A percentile compares a stretch with the other conserved stretches of the same genome.
phyloP scores from a whole-genome alignment of 306 rosid species.

The Pueraria montana region DNA sequence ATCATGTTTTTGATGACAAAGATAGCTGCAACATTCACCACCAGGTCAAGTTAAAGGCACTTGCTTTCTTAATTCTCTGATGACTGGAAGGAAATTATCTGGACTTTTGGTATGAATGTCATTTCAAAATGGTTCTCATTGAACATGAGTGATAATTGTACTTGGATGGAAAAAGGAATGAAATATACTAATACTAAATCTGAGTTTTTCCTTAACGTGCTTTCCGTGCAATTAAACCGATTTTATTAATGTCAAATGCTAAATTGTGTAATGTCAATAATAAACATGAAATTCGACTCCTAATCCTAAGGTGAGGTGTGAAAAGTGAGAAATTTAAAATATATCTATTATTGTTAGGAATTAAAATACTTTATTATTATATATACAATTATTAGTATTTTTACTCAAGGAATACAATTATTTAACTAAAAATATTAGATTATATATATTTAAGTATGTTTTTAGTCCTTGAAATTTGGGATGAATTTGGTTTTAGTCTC shows the following conservation, averaged over 20 bases:
- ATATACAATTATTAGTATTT: too few species aligned
- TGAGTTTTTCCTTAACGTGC: not conserved
- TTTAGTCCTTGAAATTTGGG: too few species aligned
- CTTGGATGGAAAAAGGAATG: constrained; percentile 7
- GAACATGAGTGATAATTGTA: constrained; percentile 16
- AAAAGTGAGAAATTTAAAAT: not conserved
- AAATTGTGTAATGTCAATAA: not conserved
- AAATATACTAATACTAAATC: constrained; percentile 25
- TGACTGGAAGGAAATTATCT: not conserved
- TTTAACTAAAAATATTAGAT: too few species aligned
- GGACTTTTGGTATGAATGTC: not conserved
- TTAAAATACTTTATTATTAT: not conserved
- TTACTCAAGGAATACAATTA: too few species aligned
- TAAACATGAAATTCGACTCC: not conserved
- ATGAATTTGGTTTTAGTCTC: too few species aligned
- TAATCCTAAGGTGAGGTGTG: not conserved
- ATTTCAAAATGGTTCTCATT: not conserved
- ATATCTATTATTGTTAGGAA: not conserved
- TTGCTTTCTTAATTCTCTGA: not conserved
- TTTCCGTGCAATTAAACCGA: not conserved
- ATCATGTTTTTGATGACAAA: constrained; percentile 10
- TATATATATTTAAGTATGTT: too few species aligned
- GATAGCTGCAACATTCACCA: constrained; percentile 30
- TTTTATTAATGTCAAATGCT: not conserved
- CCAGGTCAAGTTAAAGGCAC: not conserved